Percentiles rank a stretch among this genome's conserved stretches.
Evolutionary conservation across 1,284 basidiomycete genomes (phyloP).

Genomic region (Flammula alnicola): DNA sequence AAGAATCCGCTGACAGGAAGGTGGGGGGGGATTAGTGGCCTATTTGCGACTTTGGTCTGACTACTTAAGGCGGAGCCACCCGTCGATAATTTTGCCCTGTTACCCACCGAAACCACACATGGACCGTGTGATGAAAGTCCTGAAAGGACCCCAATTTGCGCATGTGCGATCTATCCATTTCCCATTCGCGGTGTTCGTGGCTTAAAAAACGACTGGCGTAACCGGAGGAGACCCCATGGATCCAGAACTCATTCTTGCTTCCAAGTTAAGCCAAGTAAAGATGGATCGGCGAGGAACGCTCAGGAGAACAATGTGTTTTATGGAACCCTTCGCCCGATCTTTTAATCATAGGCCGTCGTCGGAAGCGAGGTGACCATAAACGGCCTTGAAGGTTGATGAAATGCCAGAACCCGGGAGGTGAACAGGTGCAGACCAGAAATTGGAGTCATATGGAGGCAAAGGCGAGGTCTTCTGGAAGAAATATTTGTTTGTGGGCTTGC

Average conservation of each 20-base stretch:
- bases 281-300: slow-evolving; percentile 12
- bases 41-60: slow-evolving; percentile 4
- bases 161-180: slow-evolving; percentile 22
- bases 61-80: slow-evolving; percentile 14
- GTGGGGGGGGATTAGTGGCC: neutral
- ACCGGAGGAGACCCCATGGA: slow-evolving; percentile 12
- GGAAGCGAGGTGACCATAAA: slow-evolving; percentile 15
- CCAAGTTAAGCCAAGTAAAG: slow-evolving; percentile 14
- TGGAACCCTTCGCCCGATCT: slow-evolving; percentile 9
- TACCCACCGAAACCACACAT: slow-evolving; percentile 13
- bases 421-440: slow-evolving; percentile 5
- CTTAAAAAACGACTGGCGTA: too few relatives aligned
- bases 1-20: neutral
- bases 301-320: slow-evolving; percentile 7
- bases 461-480: slow-evolving; percentile 17
- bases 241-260: slow-evolving; percentile 10
- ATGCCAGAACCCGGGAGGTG: slow-evolving; percentile 7
- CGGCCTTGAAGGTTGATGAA: slow-evolving; percentile 7
- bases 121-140: slow-evolving; percentile 24
- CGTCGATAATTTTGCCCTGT: slow-evolving; percentile 11
- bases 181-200: too few relatives aligned
- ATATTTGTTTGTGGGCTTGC: slow-evolving; percentile 16
- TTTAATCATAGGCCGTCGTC: slow-evolving; percentile 14
- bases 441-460: slow-evolving; percentile 16
- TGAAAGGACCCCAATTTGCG: slow-evolving; percentile 23